Conservation (phyloP, 371 early-diverging fungal species). For the Syncephalastrum monosporum region DNA sequence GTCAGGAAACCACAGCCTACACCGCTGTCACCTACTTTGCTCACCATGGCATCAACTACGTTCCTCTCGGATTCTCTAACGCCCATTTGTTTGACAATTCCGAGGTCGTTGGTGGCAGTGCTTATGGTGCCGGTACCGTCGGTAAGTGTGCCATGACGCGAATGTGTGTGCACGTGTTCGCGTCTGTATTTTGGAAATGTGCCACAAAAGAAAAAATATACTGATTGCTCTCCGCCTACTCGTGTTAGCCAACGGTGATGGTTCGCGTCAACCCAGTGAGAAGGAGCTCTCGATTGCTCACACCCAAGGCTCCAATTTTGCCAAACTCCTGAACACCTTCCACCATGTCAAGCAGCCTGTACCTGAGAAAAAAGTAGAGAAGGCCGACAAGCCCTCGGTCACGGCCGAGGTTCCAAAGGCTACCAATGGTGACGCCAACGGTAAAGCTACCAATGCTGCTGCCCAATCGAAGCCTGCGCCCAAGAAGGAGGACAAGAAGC, state of each 20-base stretch:
- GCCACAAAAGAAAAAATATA: background rate
- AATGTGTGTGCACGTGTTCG: too few species aligned
- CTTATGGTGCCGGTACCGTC: slow-evolving; percentile 73
- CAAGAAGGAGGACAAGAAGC: slow-evolving; percentile 9
- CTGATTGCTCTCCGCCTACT: slow-evolving; percentile 48
- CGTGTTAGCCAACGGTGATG: slow-evolving; percentile 57
- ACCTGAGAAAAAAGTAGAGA: background rate
- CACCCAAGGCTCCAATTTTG: slow-evolving; percentile 58
- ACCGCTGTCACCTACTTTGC: slow-evolving; percentile 59
- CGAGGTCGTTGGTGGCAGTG: slow-evolving; percentile 56
- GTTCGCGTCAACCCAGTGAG: slow-evolving; percentile 53
- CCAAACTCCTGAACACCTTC: slow-evolving; percentile 29
- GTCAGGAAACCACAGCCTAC: slow-evolving; percentile 70
- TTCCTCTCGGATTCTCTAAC: slow-evolving; percentile 60
- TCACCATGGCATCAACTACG: slow-evolving; percentile 76
- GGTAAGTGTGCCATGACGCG: slow-evolving; percentile 11
- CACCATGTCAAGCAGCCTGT: slow-evolving; percentile 4
- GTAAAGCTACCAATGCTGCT: background rate
- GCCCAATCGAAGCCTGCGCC: slow-evolving; percentile 2
- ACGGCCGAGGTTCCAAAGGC: background rate
- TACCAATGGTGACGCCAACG: background rate
- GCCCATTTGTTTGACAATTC: slow-evolving; percentile 34
- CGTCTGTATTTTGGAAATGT: too few species aligned
- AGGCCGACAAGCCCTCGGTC: background rate
- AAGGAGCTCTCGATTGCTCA: slow-evolving; percentile 65